Evolutionary conservation across 306 rosid genomes (phyloP), one percentile per base, ranked within the genome.

Genomic region (Sesbania bispinosa): DNA sequence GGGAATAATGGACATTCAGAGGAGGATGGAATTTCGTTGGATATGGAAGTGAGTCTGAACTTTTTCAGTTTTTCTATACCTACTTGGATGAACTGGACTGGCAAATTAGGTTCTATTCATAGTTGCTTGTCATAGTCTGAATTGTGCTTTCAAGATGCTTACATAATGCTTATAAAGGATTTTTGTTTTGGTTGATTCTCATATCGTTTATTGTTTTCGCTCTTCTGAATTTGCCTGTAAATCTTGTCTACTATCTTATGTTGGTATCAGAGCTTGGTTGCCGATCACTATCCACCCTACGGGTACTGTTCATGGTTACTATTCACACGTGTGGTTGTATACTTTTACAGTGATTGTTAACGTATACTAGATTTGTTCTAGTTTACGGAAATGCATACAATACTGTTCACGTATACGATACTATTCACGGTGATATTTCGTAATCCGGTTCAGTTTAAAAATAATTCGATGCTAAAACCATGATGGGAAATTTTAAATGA

Each of bases 11-110:
- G 39, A 41, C 67, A 10, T 57, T 76, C 78, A 0, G 48, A 74
- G 67, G 75, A 58, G 66, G 75, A 48, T 57, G 86, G 57, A 46
- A 43, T 55, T 62, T 72, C 66, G 30, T 65, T 81, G 75, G 71
- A 65, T 58, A 14, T 51, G 13, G 83, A 79, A 76, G 98, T 88
- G 76, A 74, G 84, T 67, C 61, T 63, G 30, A 43, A 74, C 39
- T 35, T n/a, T n/a, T n/a, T n/a, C 10, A 35, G 8, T 62, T 61
- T 64, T 27, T 20, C 7, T 46, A 13, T 15, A 23, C 52, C 32
- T 59, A 15, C 67, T 65, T 70, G 26, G 24, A 57, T 59, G 69
- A 57, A 74, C 64, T 77, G 19, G 23, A 54, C 15, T 24, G 3
- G 51, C 53, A 62, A 69, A 21, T 36, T 54, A 27, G 43, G 61